Base-by-base conservation (phyloP, 371 early-diverging fungal species). In the Haplosporangium sp. region DNA sequence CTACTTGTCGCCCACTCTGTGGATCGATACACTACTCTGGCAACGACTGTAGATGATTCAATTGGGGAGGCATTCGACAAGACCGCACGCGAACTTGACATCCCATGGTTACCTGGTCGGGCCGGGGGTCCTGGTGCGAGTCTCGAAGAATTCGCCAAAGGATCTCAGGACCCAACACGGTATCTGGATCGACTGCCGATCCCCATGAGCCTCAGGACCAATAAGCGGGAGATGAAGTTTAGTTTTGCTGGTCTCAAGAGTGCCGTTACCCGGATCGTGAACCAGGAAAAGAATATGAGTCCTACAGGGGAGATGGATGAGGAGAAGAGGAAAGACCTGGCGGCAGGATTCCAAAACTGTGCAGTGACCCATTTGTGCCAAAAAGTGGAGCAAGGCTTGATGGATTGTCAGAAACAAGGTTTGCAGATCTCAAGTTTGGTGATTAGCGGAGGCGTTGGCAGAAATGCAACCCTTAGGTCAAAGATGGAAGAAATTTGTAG, bases 61-160 rank as follows among this genome's bases (percentile, higher is more conserved):
- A 86, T 94, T 10, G 95, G 95, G 13, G 95, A 94, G 59, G 93
- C 94, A 4, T 92, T 91, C 62, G 95, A 95, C 81, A 95, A 94
- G 73, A 88, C 87, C 1, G 90, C 94, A 1, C 83, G 95, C 1
- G 80, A 85, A 6, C 83, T 95, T 13, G 80, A 75, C 9, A 63
- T 95, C 20, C 86, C 87, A 29, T 95, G 94, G 94, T 55, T 87
- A 16, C 73, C 83, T 23, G 87, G 88, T 14, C 86, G 89, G 38
- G 82, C 87, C 36, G 93, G 93, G 37, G 94, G 94, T 2, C 87
- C 94, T 2, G 95, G 94, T 9, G 90, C 92, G 0, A 93, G 93
- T 45, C 81, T 95, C 10, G 95, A 94, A 83, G 76, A 63, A 38
- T 84, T 85, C 40, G 95, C 95, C 9, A 67, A 70, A 16, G 57